Percentiles rank a stretch among this genome's conserved stretches.
These are phyloP conservation scores for Salix udensis DNA, from an alignment of 345 rosid species.

Conservation along the genomic window DNA sequence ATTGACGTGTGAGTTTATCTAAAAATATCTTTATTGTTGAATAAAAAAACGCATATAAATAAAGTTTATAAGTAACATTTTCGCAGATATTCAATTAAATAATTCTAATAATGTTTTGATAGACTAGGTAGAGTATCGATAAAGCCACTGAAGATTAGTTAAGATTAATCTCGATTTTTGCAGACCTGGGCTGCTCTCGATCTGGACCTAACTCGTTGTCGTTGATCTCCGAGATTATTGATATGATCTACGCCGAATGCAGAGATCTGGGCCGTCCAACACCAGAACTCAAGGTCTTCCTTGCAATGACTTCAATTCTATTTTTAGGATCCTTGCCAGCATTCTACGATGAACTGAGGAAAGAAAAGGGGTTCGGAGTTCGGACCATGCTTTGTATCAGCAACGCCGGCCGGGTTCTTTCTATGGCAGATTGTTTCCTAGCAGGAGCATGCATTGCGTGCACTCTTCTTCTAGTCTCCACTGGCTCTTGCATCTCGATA, in stretches of 20 bases:
- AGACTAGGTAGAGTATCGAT: no score
- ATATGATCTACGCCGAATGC: conserved; percentile 32
- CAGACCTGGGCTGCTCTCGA: conserved; percentile 83
- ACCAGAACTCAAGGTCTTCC: conserved; percentile 52
- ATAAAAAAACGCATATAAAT: no score
- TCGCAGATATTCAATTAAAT: no score
- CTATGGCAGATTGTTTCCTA: no score
- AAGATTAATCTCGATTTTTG: conserved; percentile 4
- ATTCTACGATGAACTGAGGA: conserved; percentile 38
- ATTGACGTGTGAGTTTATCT: no score
- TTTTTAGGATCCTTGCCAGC: conserved; percentile 52
- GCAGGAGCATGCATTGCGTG: no score
- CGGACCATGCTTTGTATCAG: conserved; percentile 44
- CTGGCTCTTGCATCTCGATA: no score
- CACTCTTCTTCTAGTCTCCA: no score
- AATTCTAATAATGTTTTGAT: no score
- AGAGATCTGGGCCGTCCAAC: conserved; percentile 16
- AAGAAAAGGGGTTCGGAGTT: conserved; percentile 29
- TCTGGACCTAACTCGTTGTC: conserved; percentile 54
- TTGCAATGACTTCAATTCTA: conserved; percentile 61
- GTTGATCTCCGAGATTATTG: conserved; percentile 44
- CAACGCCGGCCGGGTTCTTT: conserved; percentile 66
- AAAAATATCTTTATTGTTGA: no score
- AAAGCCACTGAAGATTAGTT: no score
- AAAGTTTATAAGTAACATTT: no score